Conservation (phyloP, 345 rosid species). For the Rhodomyrtus tomentosa region DNA sequence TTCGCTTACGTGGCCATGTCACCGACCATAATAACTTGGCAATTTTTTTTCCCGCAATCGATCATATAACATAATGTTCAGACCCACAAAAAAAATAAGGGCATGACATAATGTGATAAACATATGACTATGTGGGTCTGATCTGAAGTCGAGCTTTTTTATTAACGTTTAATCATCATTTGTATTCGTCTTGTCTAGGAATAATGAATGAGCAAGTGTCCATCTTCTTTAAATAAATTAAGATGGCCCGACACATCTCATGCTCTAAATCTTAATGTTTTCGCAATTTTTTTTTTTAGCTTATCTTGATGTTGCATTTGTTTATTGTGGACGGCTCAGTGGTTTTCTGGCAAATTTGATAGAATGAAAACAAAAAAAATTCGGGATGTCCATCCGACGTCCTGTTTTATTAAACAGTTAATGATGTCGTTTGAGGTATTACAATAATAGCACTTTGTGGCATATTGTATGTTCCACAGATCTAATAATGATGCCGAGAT, state of each 20-base stretch:
- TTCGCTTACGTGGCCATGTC: neutral
- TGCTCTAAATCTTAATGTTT: neutral
- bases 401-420: neutral
- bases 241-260: neutral
- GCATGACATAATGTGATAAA: neutral
- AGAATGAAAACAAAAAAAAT: neutral
- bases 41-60: neutral
- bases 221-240: neutral
- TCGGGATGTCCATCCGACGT: neutral
- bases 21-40: neutral
- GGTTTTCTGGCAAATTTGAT: neutral
- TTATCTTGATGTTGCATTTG: neutral
- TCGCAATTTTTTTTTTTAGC: neutral
- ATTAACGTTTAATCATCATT: neutral
- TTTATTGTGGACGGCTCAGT: neutral
- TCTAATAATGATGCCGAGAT: neutral
- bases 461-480: neutral
- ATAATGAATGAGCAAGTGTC: neutral
- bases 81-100: neutral
- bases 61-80: neutral
- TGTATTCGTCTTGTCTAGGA: neutral
- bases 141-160: neutral
- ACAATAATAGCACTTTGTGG: neutral
- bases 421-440: neutral
- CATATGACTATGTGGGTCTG: neutral